These are phyloP conservation scores for Elaeagnus macrophylla DNA, from an alignment of 306 rosid genomes.

Conservation along the genomic window DNA sequence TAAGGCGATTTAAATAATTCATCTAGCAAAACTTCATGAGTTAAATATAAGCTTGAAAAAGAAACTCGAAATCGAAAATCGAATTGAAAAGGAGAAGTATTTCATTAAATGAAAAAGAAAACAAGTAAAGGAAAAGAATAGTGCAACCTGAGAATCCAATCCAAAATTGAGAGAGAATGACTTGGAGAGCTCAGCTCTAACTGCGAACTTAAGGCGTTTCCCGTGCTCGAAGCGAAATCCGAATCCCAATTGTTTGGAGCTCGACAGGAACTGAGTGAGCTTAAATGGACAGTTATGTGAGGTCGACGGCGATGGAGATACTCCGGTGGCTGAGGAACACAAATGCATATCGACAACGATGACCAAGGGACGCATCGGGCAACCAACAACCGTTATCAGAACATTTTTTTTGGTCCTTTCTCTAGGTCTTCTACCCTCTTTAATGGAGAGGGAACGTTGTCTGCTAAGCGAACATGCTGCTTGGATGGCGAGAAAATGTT, in stretches of 20 bases:
- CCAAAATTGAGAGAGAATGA: conserved; percentile 36
- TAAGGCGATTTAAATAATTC: neutral
- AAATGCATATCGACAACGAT: conserved; percentile 46
- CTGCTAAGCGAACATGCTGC: neutral
- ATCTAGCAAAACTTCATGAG: neutral
- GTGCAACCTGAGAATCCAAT: conserved; percentile 57
- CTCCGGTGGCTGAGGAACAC: conserved; percentile 17
- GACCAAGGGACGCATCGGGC: conserved; percentile 49
- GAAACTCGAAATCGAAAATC: neutral
- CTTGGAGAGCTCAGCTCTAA: conserved; percentile 59
- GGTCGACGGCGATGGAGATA: conserved; percentile 15
- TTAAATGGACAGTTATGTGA: conserved; percentile 28
- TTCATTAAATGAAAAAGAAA: conserved; percentile 1
- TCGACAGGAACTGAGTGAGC: conserved; percentile 28
- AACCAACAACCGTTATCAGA: conserved; percentile 21
- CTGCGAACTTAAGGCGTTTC: conserved; percentile 46
- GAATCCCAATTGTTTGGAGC: conserved; percentile 25
- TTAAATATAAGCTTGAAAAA: neutral
- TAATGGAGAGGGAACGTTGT: neutral
- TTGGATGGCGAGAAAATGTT: conserved; percentile 27
- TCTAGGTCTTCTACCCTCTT: neutral
- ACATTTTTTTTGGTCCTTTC: too few relatives aligned
- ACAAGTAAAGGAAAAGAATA: neutral
- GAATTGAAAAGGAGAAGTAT: neutral
- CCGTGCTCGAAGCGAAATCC: conserved; percentile 30